Base-by-base conservation (phyloP, 2,329 filamentous ascomycete species). In the Colletotrichum sp. region DNA sequence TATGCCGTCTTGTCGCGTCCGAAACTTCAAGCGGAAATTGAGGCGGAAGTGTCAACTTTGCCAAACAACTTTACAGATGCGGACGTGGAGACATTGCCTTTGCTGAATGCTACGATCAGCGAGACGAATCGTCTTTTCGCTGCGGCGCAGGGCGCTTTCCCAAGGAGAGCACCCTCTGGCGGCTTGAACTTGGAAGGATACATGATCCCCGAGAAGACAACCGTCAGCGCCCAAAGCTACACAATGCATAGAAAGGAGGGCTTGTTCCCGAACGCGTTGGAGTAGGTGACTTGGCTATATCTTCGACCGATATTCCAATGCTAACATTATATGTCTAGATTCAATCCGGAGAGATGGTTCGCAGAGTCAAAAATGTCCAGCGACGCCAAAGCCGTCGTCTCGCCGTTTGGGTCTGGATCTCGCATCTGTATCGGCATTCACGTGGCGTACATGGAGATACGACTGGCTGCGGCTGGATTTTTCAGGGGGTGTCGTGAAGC, bases 381-480 rank as follows among this genome's bases (percentile, higher is more conserved):
- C 61, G 82, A 80, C 6, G 87, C 88, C 84, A 90, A 87, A 75
- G 85, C 86, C 4, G 86, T 87, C 0, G 90, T 86, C 71, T 84
- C 88, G 77, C 86, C 90, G 0, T 92, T 91, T 79, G 90, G 90
- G 2, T 87, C 85, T 6, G 90, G 90, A 3, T 84, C 88, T 30
- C 32, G 57, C 10, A 84, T 81, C 4, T 93, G 91, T 75, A 83
- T 93, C n/a, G 91, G 91, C 3, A 83, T 90, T 28, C 90, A 92
- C 76, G 84, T 93, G 21, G 91, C 91, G 0, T 83, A 85, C 32
- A 90, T 90, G 81, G 90, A 92, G 79, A 79, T 92, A 36, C 84
- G 90, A 13, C 85, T 90, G 52, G 88, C 85, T 0, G 84, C 87
- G 0, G 87, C 89, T 0, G 82, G 86, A 4, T 90, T 93, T 80